These are phyloP conservation scores for Cadophora gregata DNA, from an alignment of 2,329 filamentous ascomycete genomes.

Conservation along the genomic window DNA sequence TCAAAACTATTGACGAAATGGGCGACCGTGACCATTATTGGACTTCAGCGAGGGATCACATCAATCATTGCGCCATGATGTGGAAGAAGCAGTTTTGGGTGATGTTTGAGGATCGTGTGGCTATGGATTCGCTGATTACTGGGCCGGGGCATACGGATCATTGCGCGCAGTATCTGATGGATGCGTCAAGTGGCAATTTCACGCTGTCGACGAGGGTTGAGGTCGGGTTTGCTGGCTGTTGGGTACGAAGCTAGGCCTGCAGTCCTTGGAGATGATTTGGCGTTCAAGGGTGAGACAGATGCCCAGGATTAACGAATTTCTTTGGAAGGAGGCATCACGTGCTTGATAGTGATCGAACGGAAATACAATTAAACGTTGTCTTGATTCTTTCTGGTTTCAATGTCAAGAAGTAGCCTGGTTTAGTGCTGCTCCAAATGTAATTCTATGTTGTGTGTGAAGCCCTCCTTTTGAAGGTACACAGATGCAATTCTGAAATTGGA, in stretches of 20 bases:
- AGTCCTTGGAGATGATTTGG: not conserved
- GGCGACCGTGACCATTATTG: constrained; percentile 22
- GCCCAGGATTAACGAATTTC: not conserved
- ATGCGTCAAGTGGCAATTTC: constrained; percentile 5
- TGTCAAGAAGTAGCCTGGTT: too few species aligned
- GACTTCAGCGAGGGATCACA: constrained; percentile 39
- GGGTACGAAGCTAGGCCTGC: constrained; percentile 17
- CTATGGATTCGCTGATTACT: constrained; percentile 19
- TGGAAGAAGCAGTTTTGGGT: constrained; percentile 48
- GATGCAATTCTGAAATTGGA: too few species aligned
- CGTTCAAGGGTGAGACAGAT: not conserved
- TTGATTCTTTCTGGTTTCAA: too few species aligned
- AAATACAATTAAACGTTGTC: too few species aligned
- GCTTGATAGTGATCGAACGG: too few species aligned
- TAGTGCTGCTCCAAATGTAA: too few species aligned
- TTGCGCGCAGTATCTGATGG: constrained; percentile 25
- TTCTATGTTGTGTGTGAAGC: too few species aligned
- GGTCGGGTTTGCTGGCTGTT: constrained; percentile 26
- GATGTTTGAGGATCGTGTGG: constrained; percentile 44
- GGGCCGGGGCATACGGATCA: constrained; percentile 27
- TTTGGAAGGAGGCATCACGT: not conserved
- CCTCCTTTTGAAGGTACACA: too few species aligned
- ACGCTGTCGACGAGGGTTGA: constrained; percentile 21
- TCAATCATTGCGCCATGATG: constrained; percentile 50
- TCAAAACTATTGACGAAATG: constrained; percentile 22